Conservation (phyloP, 345 rosid species). For the Lepidium didymum region DNA sequence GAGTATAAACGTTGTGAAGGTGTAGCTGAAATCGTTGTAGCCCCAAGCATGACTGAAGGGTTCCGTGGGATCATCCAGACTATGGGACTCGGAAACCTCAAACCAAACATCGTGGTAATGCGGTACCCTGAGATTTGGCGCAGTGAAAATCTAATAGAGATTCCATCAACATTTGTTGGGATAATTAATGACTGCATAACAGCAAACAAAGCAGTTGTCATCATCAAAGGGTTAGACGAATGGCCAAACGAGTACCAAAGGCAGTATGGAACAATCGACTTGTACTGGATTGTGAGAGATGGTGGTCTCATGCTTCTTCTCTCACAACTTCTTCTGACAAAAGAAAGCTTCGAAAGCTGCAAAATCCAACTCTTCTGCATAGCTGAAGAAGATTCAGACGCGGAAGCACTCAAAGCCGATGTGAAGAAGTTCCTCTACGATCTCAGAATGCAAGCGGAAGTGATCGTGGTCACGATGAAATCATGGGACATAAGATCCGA, state of each 20-base stretch:
- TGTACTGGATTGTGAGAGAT: conserved; percentile 97
- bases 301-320: conserved; percentile 99
- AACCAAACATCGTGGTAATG: conserved; percentile 98
- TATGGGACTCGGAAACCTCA: conserved; percentile 97
- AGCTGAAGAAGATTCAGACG: conserved; percentile 96
- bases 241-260: conserved; percentile 98
- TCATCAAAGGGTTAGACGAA: conserved; percentile 96
- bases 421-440: conserved; percentile 93
- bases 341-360: conserved; percentile 97
- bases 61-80: conserved; percentile 97
- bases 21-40: conserved; percentile 97
- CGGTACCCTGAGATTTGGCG: conserved; percentile 99
- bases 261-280: conserved; percentile 94
- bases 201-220: conserved; percentile 98
- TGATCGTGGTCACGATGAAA: conserved; percentile 84
- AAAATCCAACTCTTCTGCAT: conserved; percentile 98
- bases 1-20: conserved; percentile 95
- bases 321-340: conserved; percentile 96
- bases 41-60: conserved; percentile 95
- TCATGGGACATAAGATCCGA: conserved; percentile 79
- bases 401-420: conserved; percentile 88
- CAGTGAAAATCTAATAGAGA: conserved; percentile 82
- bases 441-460: conserved; percentile 99
- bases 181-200: conserved; percentile 92
- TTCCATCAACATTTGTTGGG: conserved; percentile 84